Evolutionary conservation across 352 stramenopile genomes (phyloP), one percentile per base, ranked within the genome.

Genomic region (Aphanomyces euteiches): DNA sequence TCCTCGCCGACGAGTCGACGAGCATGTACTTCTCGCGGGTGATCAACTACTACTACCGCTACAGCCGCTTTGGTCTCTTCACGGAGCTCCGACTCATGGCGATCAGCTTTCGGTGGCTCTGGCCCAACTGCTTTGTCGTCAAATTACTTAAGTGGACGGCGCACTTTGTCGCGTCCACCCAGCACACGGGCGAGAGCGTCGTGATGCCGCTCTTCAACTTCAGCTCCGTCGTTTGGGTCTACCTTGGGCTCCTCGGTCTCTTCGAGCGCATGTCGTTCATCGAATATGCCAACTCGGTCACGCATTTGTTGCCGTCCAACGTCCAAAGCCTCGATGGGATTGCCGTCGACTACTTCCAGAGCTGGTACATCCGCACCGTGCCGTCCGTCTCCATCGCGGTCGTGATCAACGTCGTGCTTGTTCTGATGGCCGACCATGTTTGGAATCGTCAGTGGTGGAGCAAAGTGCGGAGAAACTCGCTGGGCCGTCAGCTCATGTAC

Each of bases 91-190:
- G 48, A 3, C 38, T 70, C 15, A 61, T 70, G 19, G 47, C 50
- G 4, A 28, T 70, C 15, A 39, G 7, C 12, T 13, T 45, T n/a
- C 47, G 64, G 8, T 63, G 53, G 37, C 48, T 70, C 4, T 70
- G 64, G 64, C n/a, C 61, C 19, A 70, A 70, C 28, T 70, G 64
- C 39, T 54, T 41, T 36, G 34, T 64, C n/a, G 13, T 70, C 2
- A 70, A 70, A 21, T 0, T 36, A 3, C 12, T 17, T 17, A 70
- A 70, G 40, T 43, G 53, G 15, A 39, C 4, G 1, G n/a, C 3
- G n/a, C 56, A 56, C 39, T 47, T 70, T 53, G 47, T 70, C 4
- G 61, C 47, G 47, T 47, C 21, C 15, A 37, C 64, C 8, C 53
- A 28, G 54, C 48, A 63, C 47, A 47, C 36, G 10, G 64, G 64